phyloP scores from a whole-genome alignment of 306 rosid genomes.

The Astragalus glycyphyllos region DNA sequence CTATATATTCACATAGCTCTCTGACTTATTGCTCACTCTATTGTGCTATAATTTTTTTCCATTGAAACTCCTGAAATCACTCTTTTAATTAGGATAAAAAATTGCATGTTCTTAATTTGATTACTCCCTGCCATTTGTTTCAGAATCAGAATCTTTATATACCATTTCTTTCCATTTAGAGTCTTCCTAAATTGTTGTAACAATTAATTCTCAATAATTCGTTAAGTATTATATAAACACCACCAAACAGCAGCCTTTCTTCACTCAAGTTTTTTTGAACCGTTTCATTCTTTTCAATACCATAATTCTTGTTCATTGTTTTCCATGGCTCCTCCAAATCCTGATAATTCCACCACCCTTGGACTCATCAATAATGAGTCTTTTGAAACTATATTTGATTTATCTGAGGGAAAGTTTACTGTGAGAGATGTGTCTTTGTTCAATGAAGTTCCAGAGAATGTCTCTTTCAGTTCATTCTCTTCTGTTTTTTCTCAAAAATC shows the following conservation, averaged over 20 bases:
- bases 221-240: not conserved
- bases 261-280: not conserved
- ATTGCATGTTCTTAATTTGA: too few species aligned
- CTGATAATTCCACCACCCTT: constrained; percentile 28
- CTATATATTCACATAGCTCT: too few species aligned
- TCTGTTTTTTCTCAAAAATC: constrained; percentile 46
- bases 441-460: constrained; percentile 67
- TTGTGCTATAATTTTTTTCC: not conserved
- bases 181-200: not conserved
- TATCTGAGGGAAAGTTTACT: constrained; percentile 57
- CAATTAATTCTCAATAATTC: not conserved
- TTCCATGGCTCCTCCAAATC: constrained; percentile 76
- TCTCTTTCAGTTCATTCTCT: constrained; percentile 65
- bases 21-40: too few species aligned
- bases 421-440: constrained; percentile 64
- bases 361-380: constrained; percentile 24
- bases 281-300: not conserved
- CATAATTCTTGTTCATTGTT: not conserved
- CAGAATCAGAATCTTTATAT: too few species aligned
- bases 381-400: constrained; percentile 48
- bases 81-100: not conserved
- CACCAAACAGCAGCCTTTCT: not conserved
- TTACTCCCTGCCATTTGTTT: too few species aligned
- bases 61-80: not conserved
- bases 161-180: not conserved